Evolutionary conservation across 495 filamentous ascomycete species (phyloP).

Genomic region (Lepidopterella palustris): DNA sequence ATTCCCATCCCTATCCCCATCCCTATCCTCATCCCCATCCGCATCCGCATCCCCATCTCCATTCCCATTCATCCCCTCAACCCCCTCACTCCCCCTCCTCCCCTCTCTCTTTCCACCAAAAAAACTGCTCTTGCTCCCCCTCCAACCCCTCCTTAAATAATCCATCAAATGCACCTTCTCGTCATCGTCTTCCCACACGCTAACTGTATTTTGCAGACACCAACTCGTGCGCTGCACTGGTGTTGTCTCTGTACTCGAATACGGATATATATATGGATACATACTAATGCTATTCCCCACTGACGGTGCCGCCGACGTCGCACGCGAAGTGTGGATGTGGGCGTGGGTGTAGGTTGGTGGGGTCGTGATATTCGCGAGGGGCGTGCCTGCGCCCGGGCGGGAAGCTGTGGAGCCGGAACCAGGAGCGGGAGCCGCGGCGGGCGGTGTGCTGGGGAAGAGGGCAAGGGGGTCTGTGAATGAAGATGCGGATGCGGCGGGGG

Average conservation of each 20-base stretch:
- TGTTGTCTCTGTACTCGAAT: not conserved
- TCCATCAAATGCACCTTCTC: conserved; percentile 22
- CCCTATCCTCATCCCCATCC: not conserved
- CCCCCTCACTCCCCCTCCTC: not conserved
- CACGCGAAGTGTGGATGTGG: not conserved
- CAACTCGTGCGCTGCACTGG: conserved; percentile 13
- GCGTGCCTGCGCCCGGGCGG: not conserved
- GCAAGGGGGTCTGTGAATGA: too few species aligned
- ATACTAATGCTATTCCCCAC: conserved; percentile 13
- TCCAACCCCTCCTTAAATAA: conserved; percentile 16
- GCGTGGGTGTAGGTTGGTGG: not conserved
- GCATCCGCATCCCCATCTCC: not conserved
- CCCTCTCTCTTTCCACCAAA: not conserved
- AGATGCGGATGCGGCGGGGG: too few species aligned
- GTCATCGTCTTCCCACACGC: conserved; percentile 26
- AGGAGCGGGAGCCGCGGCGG: conserved; percentile 7
- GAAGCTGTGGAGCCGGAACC: conserved; percentile 4
- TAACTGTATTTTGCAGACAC: conserved; percentile 18
- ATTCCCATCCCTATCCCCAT: not conserved
- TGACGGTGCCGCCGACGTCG: conserved; percentile 12
- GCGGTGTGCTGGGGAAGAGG: not conserved
- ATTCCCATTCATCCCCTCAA: not conserved
- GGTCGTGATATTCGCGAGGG: conserved; percentile 15
- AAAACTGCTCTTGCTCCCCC: conserved; percentile 17
- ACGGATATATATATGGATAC: conserved; percentile 10